Conservation (phyloP, 306 rosid genomes). For the Dryas octopetala region DNA sequence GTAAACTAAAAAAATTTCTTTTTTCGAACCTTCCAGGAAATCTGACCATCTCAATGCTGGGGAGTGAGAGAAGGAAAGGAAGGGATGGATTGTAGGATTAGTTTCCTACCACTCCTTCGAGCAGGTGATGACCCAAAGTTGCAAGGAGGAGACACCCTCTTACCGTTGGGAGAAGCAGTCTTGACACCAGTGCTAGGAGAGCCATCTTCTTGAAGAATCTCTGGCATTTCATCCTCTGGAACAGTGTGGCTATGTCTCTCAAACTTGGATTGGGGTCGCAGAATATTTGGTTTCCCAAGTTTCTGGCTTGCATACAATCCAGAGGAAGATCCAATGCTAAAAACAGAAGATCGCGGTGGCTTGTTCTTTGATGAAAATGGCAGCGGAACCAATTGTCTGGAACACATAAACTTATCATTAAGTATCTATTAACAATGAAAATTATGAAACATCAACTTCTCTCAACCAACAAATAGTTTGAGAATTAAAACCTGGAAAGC, state of each 20-base stretch:
- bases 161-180: constrained; percentile 80
- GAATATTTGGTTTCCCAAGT: constrained; percentile 50
- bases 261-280: constrained; percentile 41
- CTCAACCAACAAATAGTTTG: constrained; percentile 20
- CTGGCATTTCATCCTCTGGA: constrained; percentile 62
- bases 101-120: constrained; percentile 73
- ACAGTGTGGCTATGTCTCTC: constrained; percentile 44
- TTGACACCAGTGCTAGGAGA: constrained; percentile 58
- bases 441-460: constrained; percentile 4
- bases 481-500: constrained; percentile 53
- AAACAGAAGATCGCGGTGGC: constrained; percentile 60
- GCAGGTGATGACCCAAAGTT: constrained; percentile 55
- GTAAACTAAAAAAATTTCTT: constrained; percentile 11
- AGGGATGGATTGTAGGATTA: constrained; percentile 80
- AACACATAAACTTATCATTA: constrained; percentile 13
- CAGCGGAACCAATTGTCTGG: constrained; percentile 54
- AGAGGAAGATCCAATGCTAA: constrained; percentile 56
- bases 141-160: constrained; percentile 77
- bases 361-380: constrained; percentile 65
- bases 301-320: constrained; percentile 49
- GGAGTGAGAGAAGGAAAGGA: constrained; percentile 84
- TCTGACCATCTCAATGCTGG: constrained; percentile 43
- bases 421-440: constrained; percentile 14
- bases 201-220: constrained; percentile 45
- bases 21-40: constrained; percentile 8